A percentile compares a stretch with the other conserved stretches of the same genome.
These are phyloP conservation scores for Dentipellis fragilis DNA, from an alignment of 768 basidiomycete species.

Conservation along the genomic window DNA sequence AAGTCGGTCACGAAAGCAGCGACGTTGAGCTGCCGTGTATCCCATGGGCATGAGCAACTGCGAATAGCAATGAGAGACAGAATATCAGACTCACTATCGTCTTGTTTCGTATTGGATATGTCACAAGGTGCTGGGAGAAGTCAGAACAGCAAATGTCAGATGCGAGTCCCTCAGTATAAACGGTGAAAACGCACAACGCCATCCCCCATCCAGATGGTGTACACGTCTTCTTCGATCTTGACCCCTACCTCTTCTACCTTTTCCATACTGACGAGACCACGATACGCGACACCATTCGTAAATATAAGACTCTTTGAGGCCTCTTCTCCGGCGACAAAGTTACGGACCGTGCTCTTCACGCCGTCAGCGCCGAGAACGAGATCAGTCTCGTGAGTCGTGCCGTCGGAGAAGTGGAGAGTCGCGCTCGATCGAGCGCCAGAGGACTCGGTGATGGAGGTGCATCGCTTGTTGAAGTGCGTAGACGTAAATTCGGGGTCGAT, in stretches of 20 bases:
- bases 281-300: conserved; percentile 39
- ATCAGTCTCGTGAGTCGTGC: conserved; percentile 34
- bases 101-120: conserved; percentile 36
- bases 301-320: conserved; percentile 18
- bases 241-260: conserved; percentile 32
- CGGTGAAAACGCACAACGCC: conserved; percentile 27
- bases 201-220: conserved; percentile 34
- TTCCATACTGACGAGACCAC: conserved; percentile 33
- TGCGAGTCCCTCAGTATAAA: not conserved
- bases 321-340: conserved; percentile 23
- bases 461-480: conserved; percentile 43
- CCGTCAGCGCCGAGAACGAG: conserved; percentile 35
- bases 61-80: not conserved
- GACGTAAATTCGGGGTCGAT: conserved; percentile 25
- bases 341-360: conserved; percentile 28
- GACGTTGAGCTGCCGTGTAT: not conserved
- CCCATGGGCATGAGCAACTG: not conserved
- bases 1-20: not conserved
- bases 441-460: conserved; percentile 14
- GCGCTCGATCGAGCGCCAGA: conserved; percentile 16
- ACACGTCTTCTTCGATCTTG: conserved; percentile 20
- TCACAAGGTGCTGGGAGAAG: conserved; percentile 36
- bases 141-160: not conserved
- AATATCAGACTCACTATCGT: conserved; percentile 31
- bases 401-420: conserved; percentile 38